A percentile compares a stretch with the other conserved stretches of the same genome.
These are phyloP conservation scores for Funneliformis geosporum DNA, from an alignment of 192 early-diverging fungal genomes.

Conservation along the genomic window DNA sequence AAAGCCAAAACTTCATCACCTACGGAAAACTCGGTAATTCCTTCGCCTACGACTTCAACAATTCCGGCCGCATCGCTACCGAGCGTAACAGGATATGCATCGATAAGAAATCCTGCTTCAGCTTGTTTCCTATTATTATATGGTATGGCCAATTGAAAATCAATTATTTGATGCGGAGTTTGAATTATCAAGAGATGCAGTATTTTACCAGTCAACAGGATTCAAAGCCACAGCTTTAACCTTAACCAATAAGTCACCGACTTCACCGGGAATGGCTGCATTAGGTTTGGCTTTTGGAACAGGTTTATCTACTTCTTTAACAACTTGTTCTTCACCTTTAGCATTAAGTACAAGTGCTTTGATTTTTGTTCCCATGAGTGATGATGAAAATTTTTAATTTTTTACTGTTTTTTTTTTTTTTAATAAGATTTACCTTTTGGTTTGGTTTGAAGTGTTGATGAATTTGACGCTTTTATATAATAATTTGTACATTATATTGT, in stretches of 20 bases:
- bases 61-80: constrained; percentile 58
- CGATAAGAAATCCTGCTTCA: neutral
- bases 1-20: constrained; percentile 56
- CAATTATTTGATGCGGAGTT: neutral
- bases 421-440: too few relatives aligned
- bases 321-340: neutral
- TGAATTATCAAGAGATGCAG: neutral
- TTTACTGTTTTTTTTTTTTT: too few relatives aligned
- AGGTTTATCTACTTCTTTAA: constrained; percentile 3
- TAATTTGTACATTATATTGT: too few relatives aligned
- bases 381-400: too few relatives aligned
- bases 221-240: constrained; percentile 20
- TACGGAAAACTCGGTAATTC: constrained; percentile 41
- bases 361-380: neutral
- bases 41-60: constrained; percentile 42
- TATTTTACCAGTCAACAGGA: constrained; percentile 14
- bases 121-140: neutral
- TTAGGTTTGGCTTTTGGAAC: neutral
- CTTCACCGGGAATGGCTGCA: neutral
- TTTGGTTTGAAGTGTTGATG: too few relatives aligned
- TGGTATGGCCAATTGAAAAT: neutral
- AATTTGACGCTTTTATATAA: neutral
- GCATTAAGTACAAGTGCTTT: neutral
- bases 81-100: constrained; percentile 44
- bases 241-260: constrained; percentile 4